Conservation (phyloP, 306 rosid species). For the Purshia tridentata region DNA sequence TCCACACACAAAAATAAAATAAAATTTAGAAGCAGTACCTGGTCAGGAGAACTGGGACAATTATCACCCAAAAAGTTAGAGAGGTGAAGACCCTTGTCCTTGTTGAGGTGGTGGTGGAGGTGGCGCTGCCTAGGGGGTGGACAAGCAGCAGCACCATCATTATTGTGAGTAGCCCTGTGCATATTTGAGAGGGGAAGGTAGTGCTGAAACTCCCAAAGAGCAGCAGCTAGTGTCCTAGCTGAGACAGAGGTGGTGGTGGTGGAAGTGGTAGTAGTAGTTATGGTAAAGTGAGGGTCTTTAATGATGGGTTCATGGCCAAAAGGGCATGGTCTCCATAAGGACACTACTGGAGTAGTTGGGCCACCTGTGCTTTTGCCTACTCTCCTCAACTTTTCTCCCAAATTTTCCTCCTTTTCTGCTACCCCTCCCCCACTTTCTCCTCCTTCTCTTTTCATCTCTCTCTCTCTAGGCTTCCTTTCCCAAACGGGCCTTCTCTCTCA, state of each 20-base stretch:
- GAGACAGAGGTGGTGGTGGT: constrained; percentile 28
- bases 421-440: constrained; percentile 44
- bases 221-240: constrained; percentile 74
- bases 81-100: constrained; percentile 56
- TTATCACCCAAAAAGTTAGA: constrained; percentile 60
- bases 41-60: constrained; percentile 74
- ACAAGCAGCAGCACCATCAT: constrained; percentile 36
- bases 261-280: background rate
- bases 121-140: constrained; percentile 54
- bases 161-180: constrained; percentile 50
- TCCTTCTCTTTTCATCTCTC: constrained; percentile 36
- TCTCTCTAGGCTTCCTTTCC: constrained; percentile 21
- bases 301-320: constrained; percentile 32
- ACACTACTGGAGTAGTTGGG: constrained; percentile 66
- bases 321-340: constrained; percentile 48
- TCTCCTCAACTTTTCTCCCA: constrained; percentile 68
- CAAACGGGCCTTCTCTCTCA: constrained; percentile 16
- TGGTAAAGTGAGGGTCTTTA: constrained; percentile 13
- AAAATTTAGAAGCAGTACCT: constrained; percentile 36
- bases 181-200: constrained; percentile 48
- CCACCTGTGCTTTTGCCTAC: constrained; percentile 53
- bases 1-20: background rate
- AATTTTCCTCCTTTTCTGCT: constrained; percentile 79
- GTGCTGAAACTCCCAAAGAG: constrained; percentile 79
- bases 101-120: constrained; percentile 43